Evolutionary conservation across 768 basidiomycete species (phyloP).

Genomic region (Trametes sanguinea): DNA sequence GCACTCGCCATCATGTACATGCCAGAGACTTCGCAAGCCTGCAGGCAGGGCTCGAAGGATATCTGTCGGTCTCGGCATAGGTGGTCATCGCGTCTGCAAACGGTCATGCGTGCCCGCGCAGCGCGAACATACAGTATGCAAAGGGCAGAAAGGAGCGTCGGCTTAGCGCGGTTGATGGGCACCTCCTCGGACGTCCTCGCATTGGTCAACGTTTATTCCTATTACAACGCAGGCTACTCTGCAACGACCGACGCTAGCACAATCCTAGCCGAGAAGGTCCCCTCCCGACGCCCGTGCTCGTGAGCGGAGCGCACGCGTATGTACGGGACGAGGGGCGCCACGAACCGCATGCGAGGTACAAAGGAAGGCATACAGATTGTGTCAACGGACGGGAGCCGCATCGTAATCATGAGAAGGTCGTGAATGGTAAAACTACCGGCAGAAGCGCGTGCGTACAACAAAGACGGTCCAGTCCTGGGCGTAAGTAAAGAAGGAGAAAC

Average conservation of each 20-base stretch:
- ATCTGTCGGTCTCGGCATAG: background rate
- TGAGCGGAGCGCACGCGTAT: background rate
- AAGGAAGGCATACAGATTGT: slow-evolving; percentile 7
- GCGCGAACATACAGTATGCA: background rate
- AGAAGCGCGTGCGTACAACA: slow-evolving; percentile 7
- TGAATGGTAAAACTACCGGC: background rate
- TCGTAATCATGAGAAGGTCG: slow-evolving; percentile 19
- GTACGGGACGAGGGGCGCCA: background rate
- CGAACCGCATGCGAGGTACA: background rate
- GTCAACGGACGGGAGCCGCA: background rate
- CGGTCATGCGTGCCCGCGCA: background rate
- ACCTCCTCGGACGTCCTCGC: slow-evolving; percentile 1
- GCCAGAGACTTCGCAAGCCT: too few relatives aligned
- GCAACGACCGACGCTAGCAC: background rate
- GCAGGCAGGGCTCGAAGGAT: too few relatives aligned
- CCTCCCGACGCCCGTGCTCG: background rate
- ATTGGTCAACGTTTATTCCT: background rate
- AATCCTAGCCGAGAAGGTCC: background rate
- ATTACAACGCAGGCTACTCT: background rate
- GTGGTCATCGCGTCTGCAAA: background rate
- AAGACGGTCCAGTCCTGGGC: background rate
- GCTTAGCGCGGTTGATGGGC: background rate
- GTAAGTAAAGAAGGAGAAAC: background rate
- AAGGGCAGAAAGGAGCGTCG: background rate
- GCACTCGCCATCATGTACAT: too few relatives aligned